These are phyloP conservation scores for Dipodascus albidus DNA, from an alignment of 805 yeast genomes.

Conservation along the genomic window DNA sequence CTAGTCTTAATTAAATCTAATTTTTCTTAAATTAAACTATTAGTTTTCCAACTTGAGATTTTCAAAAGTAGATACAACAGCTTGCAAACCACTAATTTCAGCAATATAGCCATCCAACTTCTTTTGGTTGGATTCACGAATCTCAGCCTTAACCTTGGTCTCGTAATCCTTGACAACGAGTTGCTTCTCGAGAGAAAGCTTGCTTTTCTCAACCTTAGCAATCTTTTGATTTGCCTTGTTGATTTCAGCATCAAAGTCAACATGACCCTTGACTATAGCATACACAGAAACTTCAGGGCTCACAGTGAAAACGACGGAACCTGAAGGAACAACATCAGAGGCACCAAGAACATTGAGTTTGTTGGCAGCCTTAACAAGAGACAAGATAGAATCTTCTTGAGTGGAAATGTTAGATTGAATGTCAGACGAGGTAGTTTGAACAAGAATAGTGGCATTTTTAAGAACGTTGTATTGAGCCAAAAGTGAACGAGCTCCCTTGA, in stretches of 20 bases:
- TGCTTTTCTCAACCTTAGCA: constrained; percentile 47
- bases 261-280: constrained; percentile 85
- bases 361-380: constrained; percentile 85
- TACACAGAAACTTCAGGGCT: constrained; percentile 76
- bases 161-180: constrained; percentile 67
- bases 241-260: constrained; percentile 87
- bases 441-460: constrained; percentile 77
- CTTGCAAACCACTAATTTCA: constrained; percentile 81
- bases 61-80: constrained; percentile 76
- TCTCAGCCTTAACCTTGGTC: constrained; percentile 72
- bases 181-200: constrained; percentile 56
- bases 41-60: constrained; percentile 46
- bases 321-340: constrained; percentile 56
- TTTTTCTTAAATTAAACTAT: neutral
- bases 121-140: constrained; percentile 61
- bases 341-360: constrained; percentile 50
- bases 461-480: constrained; percentile 81
- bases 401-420: constrained; percentile 42
- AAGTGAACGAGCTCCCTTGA: constrained; percentile 85
- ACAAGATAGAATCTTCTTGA: constrained; percentile 78
- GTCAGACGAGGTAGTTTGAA: constrained; percentile 50
- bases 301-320: constrained; percentile 80
- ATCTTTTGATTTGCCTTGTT: constrained; percentile 71
- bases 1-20: too few species aligned
- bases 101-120: constrained; percentile 64